Percentiles rank a stretch among this genome's conserved stretches.
phyloP scores from a whole-genome alignment of 1,139 yeast genomes.

The Meyerozyma carpophila region DNA sequence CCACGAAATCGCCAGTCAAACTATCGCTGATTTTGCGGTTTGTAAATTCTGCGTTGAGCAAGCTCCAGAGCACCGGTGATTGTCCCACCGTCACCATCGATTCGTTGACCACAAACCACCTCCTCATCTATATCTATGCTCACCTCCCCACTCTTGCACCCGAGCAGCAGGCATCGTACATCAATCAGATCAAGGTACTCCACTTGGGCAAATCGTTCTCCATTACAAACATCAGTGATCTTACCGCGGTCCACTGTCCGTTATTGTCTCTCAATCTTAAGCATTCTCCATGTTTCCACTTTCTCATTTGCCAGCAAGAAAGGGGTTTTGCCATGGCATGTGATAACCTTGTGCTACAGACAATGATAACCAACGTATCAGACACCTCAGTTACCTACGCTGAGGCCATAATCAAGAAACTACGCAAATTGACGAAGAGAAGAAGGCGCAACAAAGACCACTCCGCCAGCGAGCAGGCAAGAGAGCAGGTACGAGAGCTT shows the following conservation, averaged over 20 bases:
- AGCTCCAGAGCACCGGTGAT: constrained; percentile 1
- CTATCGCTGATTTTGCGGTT: constrained; percentile 4
- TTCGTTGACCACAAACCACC: constrained; percentile 13
- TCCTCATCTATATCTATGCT: constrained; percentile 15
- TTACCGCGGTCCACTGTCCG: background rate
- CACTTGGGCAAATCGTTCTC: constrained; percentile 16
- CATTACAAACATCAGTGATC: constrained; percentile 9
- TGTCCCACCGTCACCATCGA: constrained; percentile 1
- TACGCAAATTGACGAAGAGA: background rate
- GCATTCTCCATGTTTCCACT: constrained; percentile 1
- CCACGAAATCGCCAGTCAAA: constrained; percentile 3
- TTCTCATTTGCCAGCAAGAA: background rate
- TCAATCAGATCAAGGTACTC: constrained; percentile 13
- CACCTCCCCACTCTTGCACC: constrained; percentile 5
- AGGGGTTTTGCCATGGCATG: background rate
- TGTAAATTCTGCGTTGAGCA: constrained; percentile 1
- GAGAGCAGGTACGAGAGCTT: background rate
- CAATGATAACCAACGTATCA: background rate
- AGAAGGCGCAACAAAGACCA: background rate
- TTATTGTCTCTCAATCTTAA: background rate
- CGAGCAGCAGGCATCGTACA: constrained; percentile 5
- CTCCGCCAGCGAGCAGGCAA: background rate
- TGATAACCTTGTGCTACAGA: background rate
- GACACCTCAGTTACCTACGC: background rate
- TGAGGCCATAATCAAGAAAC: background rate